phyloP scores from a whole-genome alignment of 1,284 basidiomycete genomes.

The Rhodotorula sp. region DNA sequence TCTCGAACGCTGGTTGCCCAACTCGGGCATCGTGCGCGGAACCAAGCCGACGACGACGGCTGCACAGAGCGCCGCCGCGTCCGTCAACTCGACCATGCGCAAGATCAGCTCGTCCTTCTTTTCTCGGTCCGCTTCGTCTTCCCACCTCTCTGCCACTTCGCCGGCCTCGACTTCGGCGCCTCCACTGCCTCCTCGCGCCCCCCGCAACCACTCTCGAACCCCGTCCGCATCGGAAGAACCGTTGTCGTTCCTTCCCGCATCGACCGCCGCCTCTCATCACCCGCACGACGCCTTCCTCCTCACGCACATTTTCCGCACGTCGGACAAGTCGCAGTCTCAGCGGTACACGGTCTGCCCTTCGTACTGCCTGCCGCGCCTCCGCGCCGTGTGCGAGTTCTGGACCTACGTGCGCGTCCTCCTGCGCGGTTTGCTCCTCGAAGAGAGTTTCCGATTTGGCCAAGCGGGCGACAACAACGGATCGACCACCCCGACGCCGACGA shows the following conservation, averaged over 20 bases:
- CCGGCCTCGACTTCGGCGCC: slow-evolving; percentile 8
- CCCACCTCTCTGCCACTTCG: not conserved
- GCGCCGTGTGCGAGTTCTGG: slow-evolving; percentile 88
- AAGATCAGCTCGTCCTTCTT: slow-evolving; percentile 41
- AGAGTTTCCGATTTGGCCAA: slow-evolving; percentile 46
- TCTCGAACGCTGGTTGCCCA: slow-evolving; percentile 37
- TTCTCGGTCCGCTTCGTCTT: slow-evolving; percentile 14
- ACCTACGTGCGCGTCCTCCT: slow-evolving; percentile 80
- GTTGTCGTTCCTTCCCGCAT: slow-evolving; percentile 62
- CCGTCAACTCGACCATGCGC: slow-evolving; percentile 35
- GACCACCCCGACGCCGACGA: not conserved
- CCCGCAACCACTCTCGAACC: slow-evolving; percentile 28
- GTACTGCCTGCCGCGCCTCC: slow-evolving; percentile 74
- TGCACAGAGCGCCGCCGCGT: not conserved
- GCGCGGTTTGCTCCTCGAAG: slow-evolving; percentile 82
- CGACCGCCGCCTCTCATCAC: slow-evolving; percentile 50
- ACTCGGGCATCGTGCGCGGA: slow-evolving; percentile 11
- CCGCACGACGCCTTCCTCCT: slow-evolving; percentile 36
- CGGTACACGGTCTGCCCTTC: slow-evolving; percentile 46
- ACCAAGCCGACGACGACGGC: not conserved
- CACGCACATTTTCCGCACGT: slow-evolving; percentile 44
- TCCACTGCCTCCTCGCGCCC: slow-evolving; percentile 2
- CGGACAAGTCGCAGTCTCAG: slow-evolving; percentile 38
- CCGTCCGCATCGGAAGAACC: slow-evolving; percentile 37
- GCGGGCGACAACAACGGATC: slow-evolving; percentile 5